Evolutionary conservation across 306 rosid species (phyloP).

Genomic region (Cicer yamashitae): DNA sequence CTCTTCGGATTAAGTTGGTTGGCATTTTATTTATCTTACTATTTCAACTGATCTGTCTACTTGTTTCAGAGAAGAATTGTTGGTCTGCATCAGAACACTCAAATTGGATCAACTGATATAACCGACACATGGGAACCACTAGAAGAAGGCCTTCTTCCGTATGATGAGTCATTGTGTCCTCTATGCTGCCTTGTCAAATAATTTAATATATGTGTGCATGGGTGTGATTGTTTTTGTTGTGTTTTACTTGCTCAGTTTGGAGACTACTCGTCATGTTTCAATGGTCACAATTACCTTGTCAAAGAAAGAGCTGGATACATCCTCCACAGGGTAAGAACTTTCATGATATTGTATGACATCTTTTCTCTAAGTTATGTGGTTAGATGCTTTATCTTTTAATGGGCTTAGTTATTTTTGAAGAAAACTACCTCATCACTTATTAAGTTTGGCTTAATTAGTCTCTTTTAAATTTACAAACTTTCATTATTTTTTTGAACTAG

Average conservation of each 20-base stretch:
- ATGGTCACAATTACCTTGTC: slow-evolving; percentile 85
- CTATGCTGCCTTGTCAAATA: slow-evolving; percentile 5
- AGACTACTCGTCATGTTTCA: slow-evolving; percentile 95
- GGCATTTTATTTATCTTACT: slow-evolving; percentile 24
- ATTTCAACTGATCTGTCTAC: slow-evolving; percentile 31
- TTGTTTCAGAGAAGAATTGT: slow-evolving; percentile 81
- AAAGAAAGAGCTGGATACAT: slow-evolving; percentile 62
- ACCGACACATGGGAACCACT: slow-evolving; percentile 91
- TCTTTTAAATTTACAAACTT: background rate
- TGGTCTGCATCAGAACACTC: slow-evolving; percentile 80
- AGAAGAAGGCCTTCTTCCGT: slow-evolving; percentile 97
- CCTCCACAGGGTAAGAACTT: slow-evolving; percentile 74
- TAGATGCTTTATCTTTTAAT: slow-evolving; percentile 3
- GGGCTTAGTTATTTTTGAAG: background rate
- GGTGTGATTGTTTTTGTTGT: slow-evolving; percentile 35
- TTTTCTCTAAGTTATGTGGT: slow-evolving; percentile 23
- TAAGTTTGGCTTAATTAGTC: slow-evolving; percentile 36
- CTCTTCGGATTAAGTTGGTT: slow-evolving; percentile 11
- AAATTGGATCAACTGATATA: slow-evolving; percentile 83
- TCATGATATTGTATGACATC: slow-evolving; percentile 7
- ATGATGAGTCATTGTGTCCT: slow-evolving; percentile 54
- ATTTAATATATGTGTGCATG: slow-evolving; percentile 25
- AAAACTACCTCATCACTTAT: slow-evolving; percentile 1
- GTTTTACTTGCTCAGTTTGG: slow-evolving; percentile 61
- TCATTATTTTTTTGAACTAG: too few relatives aligned